phyloP scores from a whole-genome alignment of 2,329 filamentous ascomycete species.

The Penicillium palitans region DNA sequence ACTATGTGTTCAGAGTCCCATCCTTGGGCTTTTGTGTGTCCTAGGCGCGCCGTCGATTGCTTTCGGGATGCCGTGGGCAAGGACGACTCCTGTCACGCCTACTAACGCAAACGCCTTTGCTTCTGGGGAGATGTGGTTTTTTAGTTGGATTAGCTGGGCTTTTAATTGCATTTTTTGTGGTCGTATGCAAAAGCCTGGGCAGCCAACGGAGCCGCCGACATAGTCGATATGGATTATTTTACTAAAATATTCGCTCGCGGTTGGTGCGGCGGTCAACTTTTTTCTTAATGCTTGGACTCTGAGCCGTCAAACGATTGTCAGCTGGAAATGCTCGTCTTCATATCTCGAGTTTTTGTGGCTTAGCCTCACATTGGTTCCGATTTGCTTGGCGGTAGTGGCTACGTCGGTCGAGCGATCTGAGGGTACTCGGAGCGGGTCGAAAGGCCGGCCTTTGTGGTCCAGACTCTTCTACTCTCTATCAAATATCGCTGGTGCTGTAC shows the following conservation, averaged over 20 bases:
- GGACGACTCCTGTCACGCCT: background rate
- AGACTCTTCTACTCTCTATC: background rate
- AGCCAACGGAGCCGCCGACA: background rate
- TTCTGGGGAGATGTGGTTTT: background rate
- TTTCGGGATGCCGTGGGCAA: background rate
- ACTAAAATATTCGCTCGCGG: background rate
- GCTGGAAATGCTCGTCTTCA: background rate
- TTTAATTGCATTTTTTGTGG: background rate
- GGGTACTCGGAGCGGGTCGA: background rate
- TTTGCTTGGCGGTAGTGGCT: background rate
- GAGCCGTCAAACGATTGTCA: background rate
- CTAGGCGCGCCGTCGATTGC: background rate
- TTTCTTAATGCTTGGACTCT: background rate
- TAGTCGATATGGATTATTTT: background rate
- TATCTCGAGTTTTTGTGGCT: background rate
- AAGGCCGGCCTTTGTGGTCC: background rate
- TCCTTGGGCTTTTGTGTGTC: background rate
- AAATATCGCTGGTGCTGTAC: background rate
- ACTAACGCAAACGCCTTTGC: background rate
- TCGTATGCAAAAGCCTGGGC: background rate
- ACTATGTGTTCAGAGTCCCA: background rate
- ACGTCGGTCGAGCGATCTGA: background rate
- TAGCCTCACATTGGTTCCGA: background rate
- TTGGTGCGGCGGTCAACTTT: background rate
- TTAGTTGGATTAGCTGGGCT: background rate